Evolutionary conservation across 257 asterid species (phyloP), one percentile per base, ranked within the genome.

Genomic region (Leptodermis oblonga): DNA sequence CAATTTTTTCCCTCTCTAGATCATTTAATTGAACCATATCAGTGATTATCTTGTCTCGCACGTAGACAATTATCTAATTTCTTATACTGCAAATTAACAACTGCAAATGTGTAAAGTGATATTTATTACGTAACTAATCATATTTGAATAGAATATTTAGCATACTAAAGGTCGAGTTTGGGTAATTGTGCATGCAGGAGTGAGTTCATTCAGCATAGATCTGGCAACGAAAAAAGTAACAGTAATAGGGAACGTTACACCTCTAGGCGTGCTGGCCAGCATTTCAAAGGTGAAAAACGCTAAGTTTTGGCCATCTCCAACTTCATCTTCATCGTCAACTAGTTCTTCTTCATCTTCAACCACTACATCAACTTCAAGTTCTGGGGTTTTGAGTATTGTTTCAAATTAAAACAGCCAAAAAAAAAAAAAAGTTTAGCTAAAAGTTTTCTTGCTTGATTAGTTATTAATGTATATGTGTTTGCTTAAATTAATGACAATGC

Each of bases 241-340:
- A 0, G 80, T 91, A 39, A 63, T 78, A 3, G 97, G 97, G 39
- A 80, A 89, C 30, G 95, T 91, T 76, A 89, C 88, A 18, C 87
- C 96, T 26, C 43, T 79, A 22, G 87, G 86, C 7, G 97, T 91
- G 49, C 82, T 91, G 26, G 41, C 86, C 26, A 91, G 93, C 81
- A 81, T 91, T 74, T 91, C 97, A 0, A 88, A 85, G 77, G 95
- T 91, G 61, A 91, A 91, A 75, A 82, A 81, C 58, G 96, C 97
- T 11, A 90, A 88, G 62, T 86, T 91, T 25, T 91, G 97, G 97
- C 78, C 89, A 65, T 80, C 88, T 36, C 85, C 91, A 28, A 15
- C 84, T 0, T n/a, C 79, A 0, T 72, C 86, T 0, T 69, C 81
- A 0, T 83, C 87, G 0, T 72, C 58, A 1, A 6, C 90, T 0